Evolutionary conservation across 1,139 yeast genomes (phyloP), one percentile per base, ranked within the genome.

Genomic region (Pichia sp.): DNA sequence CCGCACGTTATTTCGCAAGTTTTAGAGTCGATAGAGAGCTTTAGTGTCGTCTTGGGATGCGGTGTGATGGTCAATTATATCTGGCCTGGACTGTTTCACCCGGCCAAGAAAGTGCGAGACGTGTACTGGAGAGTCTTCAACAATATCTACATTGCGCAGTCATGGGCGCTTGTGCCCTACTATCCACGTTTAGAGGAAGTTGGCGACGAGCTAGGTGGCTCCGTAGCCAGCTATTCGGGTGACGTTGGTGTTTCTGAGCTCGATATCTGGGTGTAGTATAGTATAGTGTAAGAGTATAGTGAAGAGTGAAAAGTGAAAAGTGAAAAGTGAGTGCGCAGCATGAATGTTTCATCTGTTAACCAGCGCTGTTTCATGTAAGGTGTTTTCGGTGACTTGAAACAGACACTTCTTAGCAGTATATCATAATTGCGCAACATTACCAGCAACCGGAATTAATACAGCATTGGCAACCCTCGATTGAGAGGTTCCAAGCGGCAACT

Each of bases 1-100:
- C 97, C 97, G 0, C 98, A 93, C 59, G 97, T 88, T 12, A 87
- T 88, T 40, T 71, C 67, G 21, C 72, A 97, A 44, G 77, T 91
- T 4, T 49, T 85, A 35, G 97, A 87, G 39, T 84, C 91, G 39
- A 64, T 91, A 21, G 93, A 84, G 42, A 81, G 88, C 1, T 57
- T 87, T 24, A 66, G 93, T 30, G 64, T 72, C 38, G 80, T 81
- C 0, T 58, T 88, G 15, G 98, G 99, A 0, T 69, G 75, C 10
- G 96, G 96, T 0, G 51, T 76, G 2, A 68, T 81, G 40, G 59
- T 82, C 65, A 79, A 83, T 50, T 91, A 93, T 56, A 52, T 84
- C 0, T 77, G 95, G 84, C 77, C 81, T 0, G 98, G 98, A 0
- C 61, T 93, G 20, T 91, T 87, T 56, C 98, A 93, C 51, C 94